Base-by-base conservation (phyloP, 2,329 filamentous ascomycete species). In the Helminthosporium solani region DNA sequence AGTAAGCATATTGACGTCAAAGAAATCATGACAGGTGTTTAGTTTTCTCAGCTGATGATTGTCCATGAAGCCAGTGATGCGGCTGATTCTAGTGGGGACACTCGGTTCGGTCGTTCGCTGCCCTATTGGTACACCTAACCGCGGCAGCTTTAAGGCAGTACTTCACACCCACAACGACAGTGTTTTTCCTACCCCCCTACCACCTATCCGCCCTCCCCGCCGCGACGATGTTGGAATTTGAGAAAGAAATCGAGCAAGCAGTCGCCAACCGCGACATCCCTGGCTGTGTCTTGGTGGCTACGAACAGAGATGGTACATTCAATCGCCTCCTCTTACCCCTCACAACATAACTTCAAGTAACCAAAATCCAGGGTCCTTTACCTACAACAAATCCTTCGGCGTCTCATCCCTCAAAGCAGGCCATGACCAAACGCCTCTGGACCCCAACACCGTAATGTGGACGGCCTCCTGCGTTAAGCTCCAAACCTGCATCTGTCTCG, bases 381-480 rank as follows among this genome's bases (percentile, higher is more conserved):
- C 40, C 3, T 75, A 74, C 47, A 47, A 53, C 25, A 66, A 67
- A 43, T 45, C 60, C 1, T 71, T 74, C 21, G 72, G 72, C 36
- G 5, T 15, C 23, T 8, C 3, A 54, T 1, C 53, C 57, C 28
- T 40, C 47, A 15, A 35, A 11, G 7, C 23, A 6, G 5, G 6
- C 5, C 3, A 53, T 49, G 3, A 9, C 8, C 34, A 12, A 21
- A 46, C 55, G 38, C 47, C 58, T 42, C 25, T 61, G 25, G 14
- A 73, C 0, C 46, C 54, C 21, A 36, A 63, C n/a, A 62, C 52
- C 7, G 50, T 64, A 7, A 67, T 71, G 63, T 71, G 67, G 67
- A 58, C 70, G 12, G 67, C 68, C 7, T 69, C 65, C 3, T 70
- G 66, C 56, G 71, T 66, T n/a, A 72, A 72, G 47, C 59, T 71